A percentile compares a stretch with the other conserved stretches of the same genome.
These are phyloP conservation scores for Quercus rubra DNA, from an alignment of 306 rosid species.

Conservation along the genomic window DNA sequence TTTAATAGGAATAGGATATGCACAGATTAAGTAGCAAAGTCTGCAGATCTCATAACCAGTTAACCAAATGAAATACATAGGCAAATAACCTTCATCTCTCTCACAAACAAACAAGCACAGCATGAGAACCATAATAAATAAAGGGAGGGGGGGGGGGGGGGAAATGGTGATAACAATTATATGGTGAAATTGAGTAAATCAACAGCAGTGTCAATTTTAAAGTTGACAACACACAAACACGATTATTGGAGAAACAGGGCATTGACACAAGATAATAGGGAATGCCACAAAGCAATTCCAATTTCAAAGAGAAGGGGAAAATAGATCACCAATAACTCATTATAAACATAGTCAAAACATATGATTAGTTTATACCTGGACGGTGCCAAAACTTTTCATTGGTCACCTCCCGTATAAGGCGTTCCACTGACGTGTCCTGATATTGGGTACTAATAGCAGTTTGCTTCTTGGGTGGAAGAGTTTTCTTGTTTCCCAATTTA, in stretches of 20 bases:
- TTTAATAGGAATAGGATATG: slow-evolving; percentile 10
- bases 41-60: slow-evolving; percentile 19
- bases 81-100: slow-evolving; percentile 17
- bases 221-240: slow-evolving; percentile 48
- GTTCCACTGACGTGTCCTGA: slow-evolving; percentile 92
- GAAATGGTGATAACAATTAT: slow-evolving; percentile 54
- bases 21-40: slow-evolving; percentile 10
- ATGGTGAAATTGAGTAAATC: slow-evolving; percentile 53
- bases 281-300: slow-evolving; percentile 25
- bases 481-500: slow-evolving; percentile 70
- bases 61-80: not conserved
- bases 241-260: slow-evolving; percentile 67
- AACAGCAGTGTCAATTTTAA: slow-evolving; percentile 39
- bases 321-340: slow-evolving; percentile 6
- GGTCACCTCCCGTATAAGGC: slow-evolving; percentile 97
- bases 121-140: slow-evolving; percentile 60
- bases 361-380: slow-evolving; percentile 61
- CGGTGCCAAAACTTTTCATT: slow-evolving; percentile 97
- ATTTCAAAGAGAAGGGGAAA: slow-evolving; percentile 13
- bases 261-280: slow-evolving; percentile 49
- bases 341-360: not conserved
- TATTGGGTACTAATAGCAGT: slow-evolving; percentile 44
- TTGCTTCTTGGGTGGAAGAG: slow-evolving; percentile 74
- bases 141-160: not conserved
- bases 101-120: slow-evolving; percentile 33